phyloP scores from a whole-genome alignment of 1,284 basidiomycete species.

The Cutaneotrichosporon dermatis region DNA sequence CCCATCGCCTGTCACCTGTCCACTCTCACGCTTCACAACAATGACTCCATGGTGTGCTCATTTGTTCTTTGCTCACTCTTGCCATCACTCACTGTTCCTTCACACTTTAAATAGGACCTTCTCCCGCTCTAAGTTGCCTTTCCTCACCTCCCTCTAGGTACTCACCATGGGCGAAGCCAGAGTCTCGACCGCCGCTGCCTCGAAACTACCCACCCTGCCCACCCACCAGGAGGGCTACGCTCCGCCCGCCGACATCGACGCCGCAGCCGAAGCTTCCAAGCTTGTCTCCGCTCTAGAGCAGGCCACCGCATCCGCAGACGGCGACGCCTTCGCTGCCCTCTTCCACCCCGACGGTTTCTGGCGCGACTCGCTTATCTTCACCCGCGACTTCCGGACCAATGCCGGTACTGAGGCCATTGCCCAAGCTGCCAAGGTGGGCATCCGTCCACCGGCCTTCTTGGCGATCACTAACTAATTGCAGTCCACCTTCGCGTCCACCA shows the following conservation, averaged over 20 bases:
- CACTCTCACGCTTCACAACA: too few species aligned
- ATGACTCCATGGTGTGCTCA: too few species aligned
- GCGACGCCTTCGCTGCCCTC: background rate
- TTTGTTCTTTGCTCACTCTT: too few species aligned
- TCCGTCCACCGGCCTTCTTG: too few species aligned
- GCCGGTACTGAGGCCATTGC: constrained; percentile 23
- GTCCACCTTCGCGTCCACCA: background rate
- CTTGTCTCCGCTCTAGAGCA: too few species aligned
- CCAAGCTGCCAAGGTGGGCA: constrained; percentile 21
- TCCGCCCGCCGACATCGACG: background rate
- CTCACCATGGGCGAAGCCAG: too few species aligned
- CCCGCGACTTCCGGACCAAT: constrained; percentile 33
- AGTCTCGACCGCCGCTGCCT: too few species aligned
- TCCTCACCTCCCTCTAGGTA: too few species aligned
- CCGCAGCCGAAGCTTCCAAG: background rate
- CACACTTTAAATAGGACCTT: too few species aligned
- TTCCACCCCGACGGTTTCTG: constrained; percentile 11
- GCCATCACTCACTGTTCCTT: too few species aligned
- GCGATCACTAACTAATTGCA: background rate
- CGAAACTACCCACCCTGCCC: background rate
- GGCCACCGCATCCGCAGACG: background rate
- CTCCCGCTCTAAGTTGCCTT: too few species aligned
- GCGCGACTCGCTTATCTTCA: constrained; percentile 27
- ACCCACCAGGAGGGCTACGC: background rate
- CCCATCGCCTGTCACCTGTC: too few species aligned